Base-by-base conservation (phyloP, 139 green algal genomes). In the Micromonas pusilla region DNA sequence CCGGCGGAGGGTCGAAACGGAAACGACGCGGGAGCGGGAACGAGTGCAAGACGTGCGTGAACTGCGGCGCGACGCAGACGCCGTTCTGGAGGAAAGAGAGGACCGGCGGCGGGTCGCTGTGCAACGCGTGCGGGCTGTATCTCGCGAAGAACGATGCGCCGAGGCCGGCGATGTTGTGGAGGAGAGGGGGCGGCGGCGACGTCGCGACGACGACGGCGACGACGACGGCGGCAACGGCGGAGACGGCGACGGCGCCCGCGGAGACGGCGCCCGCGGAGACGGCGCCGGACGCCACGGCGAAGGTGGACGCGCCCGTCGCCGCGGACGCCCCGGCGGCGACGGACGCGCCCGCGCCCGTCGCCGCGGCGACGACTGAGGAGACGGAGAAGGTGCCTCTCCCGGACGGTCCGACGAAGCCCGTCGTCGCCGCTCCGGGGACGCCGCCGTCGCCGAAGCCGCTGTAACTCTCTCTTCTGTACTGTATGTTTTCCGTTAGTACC, bases 81-180 rank as follows among this genome's bases (percentile, higher is more conserved):
- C 93, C 93, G 21, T 97, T 97, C 78, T 98, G 93, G 93, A 85
- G 93, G 68, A 97, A 97, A 77, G 90, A 97, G 82, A 93, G 92
- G 82, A 71, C 89, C 38, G 91, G 92, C 52, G 91, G 89, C 0
- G 78, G 85, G 76, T 89, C 91, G 23, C 86, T 98, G 45, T 98
- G 93, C 89, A 98, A 98, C 77, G 93, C 93, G 0, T 98, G 93
- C 81, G 93, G 93, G 0, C 88, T 98, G 28, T 98, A 98, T 82
- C 86, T 90, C 34, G 85, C 91, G n/a, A 97, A 97, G 82, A 97
- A 97, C 80, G 91, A 97, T 71, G 84, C 89, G 45, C 89, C 84
- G 31, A 85, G 93, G 23, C 93, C 93, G 28, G 89, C 89, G 52
- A 83, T 90, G 62, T 81, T 97, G n/a, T 97, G 92, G 92, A 93